A percentile compares a stretch with the other conserved stretches of the same genome.
Conservation (phyloP, 306 rosid species). For the Herpetospermum pedunculosum region DNA sequence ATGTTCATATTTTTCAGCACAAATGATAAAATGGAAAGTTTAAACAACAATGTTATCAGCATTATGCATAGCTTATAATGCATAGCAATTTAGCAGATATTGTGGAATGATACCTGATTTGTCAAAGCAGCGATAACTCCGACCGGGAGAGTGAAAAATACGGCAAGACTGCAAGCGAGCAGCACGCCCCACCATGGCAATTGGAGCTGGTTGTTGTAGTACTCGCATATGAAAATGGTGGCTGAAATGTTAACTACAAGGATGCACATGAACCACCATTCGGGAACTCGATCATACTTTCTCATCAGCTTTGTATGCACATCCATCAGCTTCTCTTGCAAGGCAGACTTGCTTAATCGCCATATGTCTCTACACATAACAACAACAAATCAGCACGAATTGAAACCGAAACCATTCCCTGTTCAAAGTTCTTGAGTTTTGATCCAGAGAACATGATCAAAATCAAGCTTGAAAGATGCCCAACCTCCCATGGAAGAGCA, state of each 20-base stretch:
- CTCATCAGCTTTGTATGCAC: constrained; percentile 82
- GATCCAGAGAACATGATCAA: background rate
- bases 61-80: background rate
- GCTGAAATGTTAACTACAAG: constrained; percentile 44
- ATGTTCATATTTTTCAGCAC: background rate
- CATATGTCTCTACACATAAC: constrained; percentile 44
- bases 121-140: constrained; percentile 72
- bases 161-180: constrained; percentile 53
- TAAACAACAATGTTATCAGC: background rate
- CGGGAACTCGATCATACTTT: constrained; percentile 55
- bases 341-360: constrained; percentile 60
- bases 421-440: background rate
- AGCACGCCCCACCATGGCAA: constrained; percentile 83
- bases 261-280: constrained; percentile 68
- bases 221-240: constrained; percentile 42
- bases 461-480: background rate
- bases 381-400: background rate
- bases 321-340: constrained; percentile 47
- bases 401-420: background rate
- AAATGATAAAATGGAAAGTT: background rate
- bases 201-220: constrained; percentile 50
- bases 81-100: background rate
- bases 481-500: constrained; percentile 70
- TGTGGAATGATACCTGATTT: constrained; percentile 43
- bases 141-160: constrained; percentile 63